Base-by-base conservation (phyloP, 768 basidiomycete genomes). In the Mycena maculata region DNA sequence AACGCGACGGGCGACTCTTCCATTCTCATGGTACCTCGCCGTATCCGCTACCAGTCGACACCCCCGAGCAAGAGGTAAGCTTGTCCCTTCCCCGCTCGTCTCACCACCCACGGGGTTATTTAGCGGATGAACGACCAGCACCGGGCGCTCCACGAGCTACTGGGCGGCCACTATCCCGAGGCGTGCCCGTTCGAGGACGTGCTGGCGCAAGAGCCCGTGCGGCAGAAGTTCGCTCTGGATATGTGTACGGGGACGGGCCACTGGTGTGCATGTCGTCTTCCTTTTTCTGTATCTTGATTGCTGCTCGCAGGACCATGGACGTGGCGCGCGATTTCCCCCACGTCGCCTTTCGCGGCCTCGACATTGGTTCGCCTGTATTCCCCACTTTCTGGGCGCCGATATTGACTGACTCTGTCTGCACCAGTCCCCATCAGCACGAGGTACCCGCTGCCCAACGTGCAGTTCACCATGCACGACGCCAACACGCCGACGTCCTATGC, bases 41-140 rank as follows among this genome's bases (percentile, higher is more conserved):
- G 53, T 94, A 94, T 75, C 88, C 89, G 13, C 79, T 94, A 52
- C 93, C 93, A 47, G 88, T 89, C 6, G 92, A 94, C 76, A 83
- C 85, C 20, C 81, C 81, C 7, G 93, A 94, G 76, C 89, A 90
- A 74, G 78, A 85, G 76, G 93, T 93, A 75, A 38, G 85, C 39
- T 25, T 18, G 49, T n/a, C 59, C 36, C 33, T 44, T 63, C 33
- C 41, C 38, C 25, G n/a, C 30, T 41, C 1, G 52, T 47, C 27
- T 39, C 27, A 50, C 50, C 47, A 38, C 50, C 33, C 63, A 22
- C 22, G 25, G 57, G 52, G 31, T 38, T 36, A 36, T 42, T 50
- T 70, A 93, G 92, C 81, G 92, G 56, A 77, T 86, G 54, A 85
- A 84, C 41, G 79, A 77, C 23, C 78, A 82, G 52, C 90, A 92